A percentile compares a stretch with the other conserved stretches of the same genome.
Conservation (phyloP, 768 basidiomycete genomes). For the Sporobolomyces roseus region DNA sequence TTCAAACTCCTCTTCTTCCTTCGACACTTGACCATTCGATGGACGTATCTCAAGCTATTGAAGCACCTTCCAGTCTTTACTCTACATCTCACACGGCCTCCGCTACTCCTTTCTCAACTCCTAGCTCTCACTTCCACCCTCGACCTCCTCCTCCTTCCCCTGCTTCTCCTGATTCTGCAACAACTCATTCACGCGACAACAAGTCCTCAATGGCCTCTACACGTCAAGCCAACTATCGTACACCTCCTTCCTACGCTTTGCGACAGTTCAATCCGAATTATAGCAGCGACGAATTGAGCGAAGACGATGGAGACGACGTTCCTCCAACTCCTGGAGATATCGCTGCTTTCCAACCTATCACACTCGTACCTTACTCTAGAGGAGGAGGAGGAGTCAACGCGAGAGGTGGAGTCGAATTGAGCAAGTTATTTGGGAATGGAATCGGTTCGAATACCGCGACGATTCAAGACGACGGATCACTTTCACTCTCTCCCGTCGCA, state of each 20-base stretch:
- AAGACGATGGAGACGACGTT: constrained; percentile 18
- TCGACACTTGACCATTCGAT: too few relatives aligned
- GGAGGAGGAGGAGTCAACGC: neutral
- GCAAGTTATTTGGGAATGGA: neutral
- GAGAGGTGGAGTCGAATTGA: constrained; percentile 7
- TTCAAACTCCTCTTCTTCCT: neutral
- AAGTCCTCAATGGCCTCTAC: too few relatives aligned
- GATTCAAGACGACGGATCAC: neutral
- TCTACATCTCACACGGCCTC: too few relatives aligned
- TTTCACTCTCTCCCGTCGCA: constrained; percentile 1
- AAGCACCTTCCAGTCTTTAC: too few relatives aligned
- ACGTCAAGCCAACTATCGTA: neutral
- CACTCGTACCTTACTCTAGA: neutral
- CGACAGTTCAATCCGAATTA: neutral
- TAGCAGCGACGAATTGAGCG: constrained; percentile 14
- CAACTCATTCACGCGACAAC: neutral
- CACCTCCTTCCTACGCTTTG: neutral
- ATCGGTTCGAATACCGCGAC: neutral
- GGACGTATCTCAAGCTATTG: too few relatives aligned
- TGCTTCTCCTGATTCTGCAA: neutral
- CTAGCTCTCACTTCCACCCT: neutral
- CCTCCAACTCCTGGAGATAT: constrained; percentile 20
- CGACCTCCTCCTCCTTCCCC: neutral
- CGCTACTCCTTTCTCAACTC: neutral
- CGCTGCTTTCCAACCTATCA: neutral